Conservation (phyloP, 163 green algal species). For the Prototheca cutis region DNA sequence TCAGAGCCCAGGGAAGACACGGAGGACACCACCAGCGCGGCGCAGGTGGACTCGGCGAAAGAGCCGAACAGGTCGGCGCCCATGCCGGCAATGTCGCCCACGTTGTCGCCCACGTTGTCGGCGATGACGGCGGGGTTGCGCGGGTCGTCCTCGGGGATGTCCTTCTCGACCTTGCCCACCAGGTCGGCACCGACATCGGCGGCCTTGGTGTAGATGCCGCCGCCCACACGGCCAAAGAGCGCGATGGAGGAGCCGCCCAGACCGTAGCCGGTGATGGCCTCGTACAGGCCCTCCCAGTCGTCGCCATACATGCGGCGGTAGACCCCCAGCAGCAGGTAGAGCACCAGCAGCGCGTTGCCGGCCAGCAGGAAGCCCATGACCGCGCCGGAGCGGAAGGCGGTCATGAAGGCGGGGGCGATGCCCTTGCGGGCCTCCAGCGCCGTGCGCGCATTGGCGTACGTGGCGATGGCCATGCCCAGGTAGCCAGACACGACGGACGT, state of each 20-base stretch:
- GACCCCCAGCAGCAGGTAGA: conserved; percentile 60
- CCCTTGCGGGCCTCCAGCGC: conserved; percentile 88
- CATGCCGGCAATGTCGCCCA: conserved; percentile 98
- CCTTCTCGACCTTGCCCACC: conserved; percentile 96
- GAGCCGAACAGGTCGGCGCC: conserved; percentile 97
- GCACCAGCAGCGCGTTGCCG: conserved; percentile 82
- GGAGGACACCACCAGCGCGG: conserved; percentile 76
- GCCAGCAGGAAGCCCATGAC: conserved; percentile 97
- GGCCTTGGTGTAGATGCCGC: conserved; percentile 91
- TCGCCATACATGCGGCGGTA: conserved; percentile 64
- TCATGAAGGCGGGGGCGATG: conserved; percentile 88
- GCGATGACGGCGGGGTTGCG: conserved; percentile 87
- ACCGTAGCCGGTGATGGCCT: conserved; percentile 94
- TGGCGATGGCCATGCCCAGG: conserved; percentile 95
- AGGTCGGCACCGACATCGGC: conserved; percentile 98
- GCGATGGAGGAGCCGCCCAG: conserved; percentile 95
- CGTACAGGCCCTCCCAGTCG: conserved; percentile 83
- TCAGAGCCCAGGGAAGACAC: conserved; percentile 66
- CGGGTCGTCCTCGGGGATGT: conserved; percentile 97
- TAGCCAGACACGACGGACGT: conserved; percentile 91
- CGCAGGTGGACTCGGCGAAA: conserved; percentile 64
- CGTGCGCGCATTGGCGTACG: conserved; percentile 93
- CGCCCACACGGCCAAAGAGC: conserved; percentile 95
- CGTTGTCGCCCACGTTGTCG: conserved; percentile 98
- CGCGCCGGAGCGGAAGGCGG: conserved; percentile 88